Evolutionary conservation across 1,284 basidiomycete species (phyloP).

Genomic region (Cryptococcus floricola): DNA sequence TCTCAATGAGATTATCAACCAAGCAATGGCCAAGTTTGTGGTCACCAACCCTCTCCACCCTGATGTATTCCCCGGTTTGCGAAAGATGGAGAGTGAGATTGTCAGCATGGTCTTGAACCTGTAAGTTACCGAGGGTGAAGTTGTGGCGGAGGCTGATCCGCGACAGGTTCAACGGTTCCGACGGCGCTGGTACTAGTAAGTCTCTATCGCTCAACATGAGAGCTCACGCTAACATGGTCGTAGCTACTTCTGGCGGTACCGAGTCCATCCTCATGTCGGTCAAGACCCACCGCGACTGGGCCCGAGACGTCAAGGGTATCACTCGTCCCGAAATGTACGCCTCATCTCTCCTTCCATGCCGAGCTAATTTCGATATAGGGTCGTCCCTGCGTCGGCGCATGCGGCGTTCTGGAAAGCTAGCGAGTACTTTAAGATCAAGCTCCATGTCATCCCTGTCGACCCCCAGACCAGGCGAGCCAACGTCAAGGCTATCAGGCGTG

Average conservation of each 20-base stretch:
- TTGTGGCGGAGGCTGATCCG: background rate
- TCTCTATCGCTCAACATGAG: background rate
- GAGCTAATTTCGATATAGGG: constrained; percentile 52
- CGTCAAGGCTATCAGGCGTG: constrained; percentile 70
- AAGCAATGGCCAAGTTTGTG: constrained; percentile 49
- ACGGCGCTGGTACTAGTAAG: constrained; percentile 73
- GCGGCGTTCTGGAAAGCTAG: constrained; percentile 94
- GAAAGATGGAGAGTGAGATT: constrained; percentile 97
- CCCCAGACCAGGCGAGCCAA: constrained; percentile 73
- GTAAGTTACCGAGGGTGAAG: constrained; percentile 31
- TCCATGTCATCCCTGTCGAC: constrained; percentile 85
- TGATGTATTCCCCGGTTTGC: constrained; percentile 83
- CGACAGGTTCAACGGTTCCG: constrained; percentile 68
- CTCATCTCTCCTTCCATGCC: background rate
- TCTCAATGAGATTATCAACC: constrained; percentile 54
- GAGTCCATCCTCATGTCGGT: constrained; percentile 84
- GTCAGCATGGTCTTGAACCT: constrained; percentile 88
- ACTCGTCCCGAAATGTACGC: constrained; percentile 86
- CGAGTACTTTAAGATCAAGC: constrained; percentile 86
- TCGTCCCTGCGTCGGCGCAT: constrained; percentile 81
- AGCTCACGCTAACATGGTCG: background rate
- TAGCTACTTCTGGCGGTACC: constrained; percentile 86
- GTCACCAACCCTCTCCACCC: constrained; percentile 85
- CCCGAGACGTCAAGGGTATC: constrained; percentile 75
- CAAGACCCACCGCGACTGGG: constrained; percentile 94